Conservation (phyloP, 371 early-diverging fungal species). For the Mucor mucedo region DNA sequence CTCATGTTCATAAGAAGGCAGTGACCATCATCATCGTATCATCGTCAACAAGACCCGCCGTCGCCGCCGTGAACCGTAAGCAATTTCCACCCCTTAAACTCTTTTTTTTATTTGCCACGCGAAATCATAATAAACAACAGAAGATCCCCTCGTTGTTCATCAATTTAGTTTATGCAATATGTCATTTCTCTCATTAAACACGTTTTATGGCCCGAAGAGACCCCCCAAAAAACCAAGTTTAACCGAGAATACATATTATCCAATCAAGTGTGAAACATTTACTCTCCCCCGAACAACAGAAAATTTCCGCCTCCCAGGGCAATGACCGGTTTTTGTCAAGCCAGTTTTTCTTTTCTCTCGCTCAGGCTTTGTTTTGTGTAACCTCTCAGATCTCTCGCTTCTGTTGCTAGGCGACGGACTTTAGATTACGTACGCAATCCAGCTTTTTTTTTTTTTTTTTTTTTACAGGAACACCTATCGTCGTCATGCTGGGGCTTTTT, state of each 20-base stretch:
- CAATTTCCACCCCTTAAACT: slow-evolving; percentile 2
- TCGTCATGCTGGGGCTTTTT: too few species aligned
- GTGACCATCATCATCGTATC: too few species aligned
- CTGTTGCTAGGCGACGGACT: not conserved
- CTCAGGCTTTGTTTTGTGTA: not conserved
- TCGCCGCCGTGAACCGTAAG: not conserved
- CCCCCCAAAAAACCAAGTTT: too few species aligned
- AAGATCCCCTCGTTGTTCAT: not conserved
- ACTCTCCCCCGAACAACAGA: too few species aligned
- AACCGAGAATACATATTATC: too few species aligned
- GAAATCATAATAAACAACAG: not conserved
- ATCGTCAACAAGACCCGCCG: too few species aligned
- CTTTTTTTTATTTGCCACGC: not conserved
- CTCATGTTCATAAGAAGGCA: too few species aligned
- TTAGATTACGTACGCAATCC: not conserved
- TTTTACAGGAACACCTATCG: not conserved
- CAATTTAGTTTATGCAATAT: not conserved
- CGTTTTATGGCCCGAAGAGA: too few species aligned
- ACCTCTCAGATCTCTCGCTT: not conserved
- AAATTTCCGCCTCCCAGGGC: too few species aligned
- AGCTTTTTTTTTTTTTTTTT: not conserved
- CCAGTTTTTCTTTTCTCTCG: too few species aligned
- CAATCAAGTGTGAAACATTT: too few species aligned
- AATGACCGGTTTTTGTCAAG: too few species aligned
- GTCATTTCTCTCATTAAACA: not conserved